Evolutionary conservation across 1,284 basidiomycete species (phyloP), one percentile per base, ranked within the genome.

Genomic region (Rhodotorula mucilaginosa): DNA sequence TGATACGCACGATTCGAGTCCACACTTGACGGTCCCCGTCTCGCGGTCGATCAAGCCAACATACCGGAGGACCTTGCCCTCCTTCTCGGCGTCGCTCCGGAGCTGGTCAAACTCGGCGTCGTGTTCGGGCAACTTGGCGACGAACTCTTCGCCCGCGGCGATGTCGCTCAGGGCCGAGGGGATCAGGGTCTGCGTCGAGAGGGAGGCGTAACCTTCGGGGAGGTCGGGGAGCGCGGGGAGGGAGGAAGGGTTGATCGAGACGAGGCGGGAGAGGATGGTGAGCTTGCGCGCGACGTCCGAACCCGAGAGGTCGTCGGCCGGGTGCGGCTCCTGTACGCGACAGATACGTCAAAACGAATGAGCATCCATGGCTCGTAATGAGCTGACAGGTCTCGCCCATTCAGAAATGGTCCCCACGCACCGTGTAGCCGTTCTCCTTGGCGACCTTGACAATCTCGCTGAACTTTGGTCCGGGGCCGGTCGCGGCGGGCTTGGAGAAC

Each of bases 231-330:
- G 68, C 13, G 82, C 79, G 56, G 67, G 77, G 72, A 65, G 82
- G 77, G 70, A 61, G 18, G 76, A 68, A 39, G 79, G 72, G 46
- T 82, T 78, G 21, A 85, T 82, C 67, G 83, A 81, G 68, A 95
- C 86, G 76, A 88, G 86, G 64, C 96, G 89, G 1, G 93, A 90
- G 64, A 99, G 87, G 81, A 99, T 99, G 62, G 93, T 92, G 64
- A 99, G 88, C 81, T 99, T 99, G 64, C 96, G 89, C 2, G 95
- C 95, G 46, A 99, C 97, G 81, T 99, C 96, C 54, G 91, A 91
- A 7, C 97, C 97, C 69, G 92, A 94, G 44, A 99, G 87, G 80
- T 99, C 97, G 79, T 98, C 96, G 63, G 89, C 92, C 0, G 96
- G 96, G 82, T 99, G 92, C 5, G 97, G 97, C 84, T 99, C 96